Conservation (phyloP, 768 basidiomycete species). For the Daedaleopsis nitida region DNA sequence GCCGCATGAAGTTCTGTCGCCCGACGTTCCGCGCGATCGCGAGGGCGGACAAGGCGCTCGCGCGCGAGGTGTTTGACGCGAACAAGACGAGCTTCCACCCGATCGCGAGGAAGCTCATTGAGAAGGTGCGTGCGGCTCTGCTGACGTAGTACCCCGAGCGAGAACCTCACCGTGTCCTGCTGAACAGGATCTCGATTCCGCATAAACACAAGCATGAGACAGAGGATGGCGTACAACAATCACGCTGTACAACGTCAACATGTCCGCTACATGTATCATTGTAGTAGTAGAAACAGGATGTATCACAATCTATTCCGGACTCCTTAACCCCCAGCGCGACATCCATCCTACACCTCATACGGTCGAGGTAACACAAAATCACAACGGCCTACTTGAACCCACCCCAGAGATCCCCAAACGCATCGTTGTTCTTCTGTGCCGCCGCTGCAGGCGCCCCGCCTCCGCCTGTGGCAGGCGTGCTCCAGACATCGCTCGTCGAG, state of each 20-base stretch:
- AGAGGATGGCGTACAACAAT: constrained; percentile 9
- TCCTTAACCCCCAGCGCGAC: not conserved
- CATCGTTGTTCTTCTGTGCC: constrained; percentile 68
- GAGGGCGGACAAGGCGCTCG: constrained; percentile 55
- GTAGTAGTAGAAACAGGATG: constrained; percentile 1
- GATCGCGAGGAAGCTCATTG: constrained; percentile 73
- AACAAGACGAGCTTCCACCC: constrained; percentile 68
- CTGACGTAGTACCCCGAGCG: not conserved
- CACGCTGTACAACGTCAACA: not conserved
- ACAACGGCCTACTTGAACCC: constrained; percentile 61
- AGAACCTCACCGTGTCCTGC: not conserved
- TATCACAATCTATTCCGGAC: not conserved
- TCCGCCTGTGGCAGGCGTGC: constrained; percentile 32
- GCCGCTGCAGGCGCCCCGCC: constrained; percentile 26
- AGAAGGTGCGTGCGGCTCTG: constrained; percentile 52
- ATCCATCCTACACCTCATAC: too few relatives aligned
- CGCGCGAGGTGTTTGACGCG: constrained; percentile 49
- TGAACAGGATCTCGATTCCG: constrained; percentile 20
- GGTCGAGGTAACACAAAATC: too few relatives aligned
- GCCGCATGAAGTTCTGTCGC: constrained; percentile 85
- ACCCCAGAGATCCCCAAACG: constrained; percentile 84
- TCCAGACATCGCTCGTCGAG: constrained; percentile 63
- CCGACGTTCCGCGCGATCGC: constrained; percentile 60
- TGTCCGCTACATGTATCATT: constrained; percentile 9
- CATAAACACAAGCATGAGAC: not conserved